A percentile compares a stretch with the other conserved stretches of the same genome.
Conservation (phyloP, 257 asterid species). For the Paraleonurus japonicus region DNA sequence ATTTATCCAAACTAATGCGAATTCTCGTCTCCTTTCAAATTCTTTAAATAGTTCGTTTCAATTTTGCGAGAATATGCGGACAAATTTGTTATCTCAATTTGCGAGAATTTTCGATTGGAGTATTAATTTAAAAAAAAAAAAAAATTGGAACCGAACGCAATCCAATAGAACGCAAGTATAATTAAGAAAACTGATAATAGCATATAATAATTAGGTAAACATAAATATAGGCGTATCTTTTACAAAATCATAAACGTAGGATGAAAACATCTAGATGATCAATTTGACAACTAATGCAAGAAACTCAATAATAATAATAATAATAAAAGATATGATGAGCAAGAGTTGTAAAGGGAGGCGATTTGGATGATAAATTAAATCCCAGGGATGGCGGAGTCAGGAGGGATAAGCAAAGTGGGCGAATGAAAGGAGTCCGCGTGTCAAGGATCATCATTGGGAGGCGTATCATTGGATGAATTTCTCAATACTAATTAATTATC, state of each 20-base stretch:
- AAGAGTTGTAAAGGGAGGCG: background rate
- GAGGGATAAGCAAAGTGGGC: conserved; percentile 26
- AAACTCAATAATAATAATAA: background rate
- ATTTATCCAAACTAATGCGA: too few relatives aligned
- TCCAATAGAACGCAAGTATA: background rate
- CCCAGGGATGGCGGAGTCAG: background rate
- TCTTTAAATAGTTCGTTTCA: too few relatives aligned
- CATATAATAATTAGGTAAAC: background rate
- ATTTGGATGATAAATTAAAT: background rate
- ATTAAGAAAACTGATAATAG: background rate
- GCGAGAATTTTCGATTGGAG: too few relatives aligned
- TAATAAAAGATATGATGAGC: background rate
- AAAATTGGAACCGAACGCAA: background rate
- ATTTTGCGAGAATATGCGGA: too few relatives aligned
- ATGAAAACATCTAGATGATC: conserved; percentile 19
- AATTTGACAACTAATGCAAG: background rate
- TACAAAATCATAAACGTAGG: background rate
- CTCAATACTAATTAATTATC: background rate
- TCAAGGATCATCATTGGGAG: conserved; percentile 20
- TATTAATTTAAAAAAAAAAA: too few relatives aligned
- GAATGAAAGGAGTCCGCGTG: conserved; percentile 28
- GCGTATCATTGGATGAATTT: conserved; percentile 19
- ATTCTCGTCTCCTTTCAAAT: too few relatives aligned
- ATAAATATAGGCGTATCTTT: conserved; percentile 7
- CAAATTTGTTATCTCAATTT: too few relatives aligned